Percentiles rank a stretch among this genome's conserved stretches.
Evolutionary conservation across 306 rosid genomes (phyloP).

Genomic region (Fragaria ananassa): DNA sequence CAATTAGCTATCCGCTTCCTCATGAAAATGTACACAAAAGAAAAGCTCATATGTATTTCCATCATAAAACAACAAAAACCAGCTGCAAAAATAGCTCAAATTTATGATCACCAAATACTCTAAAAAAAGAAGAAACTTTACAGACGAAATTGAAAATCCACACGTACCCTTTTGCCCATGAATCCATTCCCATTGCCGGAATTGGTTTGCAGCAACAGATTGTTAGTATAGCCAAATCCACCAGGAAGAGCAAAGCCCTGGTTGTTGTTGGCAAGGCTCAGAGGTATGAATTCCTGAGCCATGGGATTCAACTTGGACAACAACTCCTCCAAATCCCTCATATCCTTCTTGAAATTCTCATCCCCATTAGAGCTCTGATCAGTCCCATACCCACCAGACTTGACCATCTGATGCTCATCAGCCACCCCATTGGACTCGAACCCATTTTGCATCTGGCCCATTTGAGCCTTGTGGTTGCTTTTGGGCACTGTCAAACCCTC

Average conservation of each 20-base stretch:
- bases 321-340: constrained; percentile 95
- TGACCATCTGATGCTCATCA: constrained; percentile 41
- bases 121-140: background rate
- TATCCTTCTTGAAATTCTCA: constrained; percentile 62
- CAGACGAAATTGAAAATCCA: background rate
- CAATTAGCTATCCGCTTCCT: background rate
- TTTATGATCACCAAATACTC: constrained; percentile 10
- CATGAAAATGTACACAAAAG: background rate
- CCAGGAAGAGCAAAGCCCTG: constrained; percentile 45
- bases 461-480: constrained; percentile 44
- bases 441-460: constrained; percentile 66
- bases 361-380: constrained; percentile 46
- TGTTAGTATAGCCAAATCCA: constrained; percentile 61
- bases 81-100: constrained; percentile 1
- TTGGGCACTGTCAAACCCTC: constrained; percentile 38
- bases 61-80: constrained; percentile 2
- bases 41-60: background rate
- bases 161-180: constrained; percentile 56
- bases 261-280: constrained; percentile 52
- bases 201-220: constrained; percentile 34
- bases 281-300: constrained; percentile 98
- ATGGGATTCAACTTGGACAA: constrained; percentile 90
- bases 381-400: constrained; percentile 47
- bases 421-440: constrained; percentile 51
- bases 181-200: constrained; percentile 49